Percentiles rank a stretch among this genome's conserved stretches.
Conservation (phyloP, 1,284 basidiomycete genomes). For the Moesziomyces parantarcticus region DNA sequence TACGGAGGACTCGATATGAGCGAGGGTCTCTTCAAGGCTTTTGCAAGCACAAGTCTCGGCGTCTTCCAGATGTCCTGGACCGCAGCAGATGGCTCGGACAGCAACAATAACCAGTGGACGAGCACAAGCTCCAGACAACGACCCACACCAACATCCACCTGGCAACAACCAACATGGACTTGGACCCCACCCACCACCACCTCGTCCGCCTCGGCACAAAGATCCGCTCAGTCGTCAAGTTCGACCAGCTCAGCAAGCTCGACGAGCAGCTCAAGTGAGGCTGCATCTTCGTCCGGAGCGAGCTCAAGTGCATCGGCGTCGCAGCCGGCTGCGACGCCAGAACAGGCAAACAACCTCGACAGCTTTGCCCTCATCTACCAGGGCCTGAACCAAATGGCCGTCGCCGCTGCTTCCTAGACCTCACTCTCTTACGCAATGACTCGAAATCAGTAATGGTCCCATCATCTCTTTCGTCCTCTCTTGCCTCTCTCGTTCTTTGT, state of each 20-base stretch:
- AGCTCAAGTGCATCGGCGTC: not conserved
- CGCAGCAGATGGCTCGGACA: slow-evolving; percentile 21
- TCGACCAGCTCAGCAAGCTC: slow-evolving; percentile 5
- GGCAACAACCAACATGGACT: slow-evolving; percentile 14
- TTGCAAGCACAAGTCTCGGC: slow-evolving; percentile 38
- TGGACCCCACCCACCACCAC: slow-evolving; percentile 10
- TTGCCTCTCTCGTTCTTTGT: not conserved
- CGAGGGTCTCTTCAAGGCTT: slow-evolving; percentile 75
- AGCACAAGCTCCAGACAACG: slow-evolving; percentile 11
- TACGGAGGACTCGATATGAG: slow-evolving; percentile 81
- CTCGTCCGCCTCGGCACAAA: slow-evolving; percentile 3
- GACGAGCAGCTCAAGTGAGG: not conserved
- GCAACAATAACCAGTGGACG: slow-evolving; percentile 8
- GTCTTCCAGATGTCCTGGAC: slow-evolving; percentile 58
- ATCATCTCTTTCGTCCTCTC: not conserved
- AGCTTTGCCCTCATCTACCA: slow-evolving; percentile 44
- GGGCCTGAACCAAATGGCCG: slow-evolving; percentile 39
- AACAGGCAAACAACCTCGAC: slow-evolving; percentile 26
- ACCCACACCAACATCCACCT: slow-evolving; percentile 12
- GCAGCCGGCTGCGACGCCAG: not conserved
- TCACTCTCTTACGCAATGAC: not conserved
- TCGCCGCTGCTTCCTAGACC: slow-evolving; percentile 23
- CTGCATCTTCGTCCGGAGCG: slow-evolving; percentile 14
- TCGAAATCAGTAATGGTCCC: slow-evolving; percentile 13
- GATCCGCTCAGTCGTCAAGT: not conserved